Percentiles rank a stretch among this genome's conserved stretches.
Conservation (phyloP, 805 yeast species). For the Sugiyamaella americana region DNA sequence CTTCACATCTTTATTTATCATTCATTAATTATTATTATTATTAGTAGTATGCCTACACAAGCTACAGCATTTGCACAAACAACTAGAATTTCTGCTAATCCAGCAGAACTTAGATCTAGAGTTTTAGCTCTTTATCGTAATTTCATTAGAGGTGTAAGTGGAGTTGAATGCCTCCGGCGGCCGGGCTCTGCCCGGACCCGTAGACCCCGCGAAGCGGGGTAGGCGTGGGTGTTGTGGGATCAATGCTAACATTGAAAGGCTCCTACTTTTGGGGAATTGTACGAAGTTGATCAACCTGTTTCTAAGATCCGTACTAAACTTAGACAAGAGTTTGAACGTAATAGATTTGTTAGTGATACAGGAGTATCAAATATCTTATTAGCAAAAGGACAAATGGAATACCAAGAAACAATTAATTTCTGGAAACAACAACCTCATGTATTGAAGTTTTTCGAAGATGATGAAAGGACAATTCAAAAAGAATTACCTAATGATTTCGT, state of each 20-base stretch:
- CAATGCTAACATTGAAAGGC: conserved; percentile 19
- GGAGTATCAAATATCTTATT: conserved; percentile 61
- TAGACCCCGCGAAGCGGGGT: background rate
- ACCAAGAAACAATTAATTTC: conserved; percentile 79
- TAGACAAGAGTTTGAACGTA: conserved; percentile 85
- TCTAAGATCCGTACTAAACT: conserved; percentile 74
- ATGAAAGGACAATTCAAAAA: conserved; percentile 48
- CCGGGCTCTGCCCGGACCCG: no score
- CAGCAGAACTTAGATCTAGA: conserved; percentile 55
- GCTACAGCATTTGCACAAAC: conserved; percentile 84
- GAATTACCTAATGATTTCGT: conserved; percentile 54
- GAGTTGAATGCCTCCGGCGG: no score
- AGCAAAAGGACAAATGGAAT: conserved; percentile 86
- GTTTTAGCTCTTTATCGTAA: conserved; percentile 68
- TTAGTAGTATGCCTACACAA: conserved; percentile 53
- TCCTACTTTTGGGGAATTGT: conserved; percentile 39
- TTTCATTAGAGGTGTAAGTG: conserved; percentile 45
- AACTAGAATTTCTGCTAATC: conserved; percentile 57
- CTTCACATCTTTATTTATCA: no score
- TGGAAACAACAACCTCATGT: conserved; percentile 89
- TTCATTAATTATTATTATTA: no score
- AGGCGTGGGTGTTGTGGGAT: background rate
- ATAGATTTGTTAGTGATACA: conserved; percentile 64
- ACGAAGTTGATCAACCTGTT: conserved; percentile 52
- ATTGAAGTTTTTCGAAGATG: conserved; percentile 71